Evolutionary conservation across 768 basidiomycete genomes (phyloP).

Genomic region (Russula griseocarnosa): DNA sequence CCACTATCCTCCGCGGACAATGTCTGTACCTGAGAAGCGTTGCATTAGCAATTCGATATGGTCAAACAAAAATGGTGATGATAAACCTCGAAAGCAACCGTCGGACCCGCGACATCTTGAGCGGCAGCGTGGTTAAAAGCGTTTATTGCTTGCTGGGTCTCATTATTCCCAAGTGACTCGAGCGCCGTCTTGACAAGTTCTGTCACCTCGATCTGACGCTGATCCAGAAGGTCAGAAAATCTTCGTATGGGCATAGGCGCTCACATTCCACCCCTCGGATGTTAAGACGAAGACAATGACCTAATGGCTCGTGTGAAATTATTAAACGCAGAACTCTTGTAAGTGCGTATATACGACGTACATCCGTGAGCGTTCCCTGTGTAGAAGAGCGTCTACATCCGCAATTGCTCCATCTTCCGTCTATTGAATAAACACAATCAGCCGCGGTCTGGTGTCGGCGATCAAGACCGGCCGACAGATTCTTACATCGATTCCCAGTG

Average conservation of each 20-base stretch:
- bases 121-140: constrained; percentile 6
- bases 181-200: constrained; percentile 12
- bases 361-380: constrained; percentile 10
- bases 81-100: constrained; percentile 10
- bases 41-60: not conserved
- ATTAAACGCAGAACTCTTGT: not conserved
- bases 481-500: constrained; percentile 24
- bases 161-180: constrained; percentile 4
- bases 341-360: not conserved
- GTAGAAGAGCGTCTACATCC: constrained; percentile 7
- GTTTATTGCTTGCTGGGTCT: constrained; percentile 4
- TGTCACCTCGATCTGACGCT: constrained; percentile 1
- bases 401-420: constrained; percentile 7
- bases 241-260: not conserved
- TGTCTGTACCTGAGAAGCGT: constrained; percentile 8
- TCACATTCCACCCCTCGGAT: constrained; percentile 17
- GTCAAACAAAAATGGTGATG: not conserved
- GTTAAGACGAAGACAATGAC: constrained; percentile 5
- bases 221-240: not conserved
- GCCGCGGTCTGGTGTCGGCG: not conserved
- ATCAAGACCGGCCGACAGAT: not conserved
- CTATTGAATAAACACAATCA: not conserved
- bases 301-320: not conserved
- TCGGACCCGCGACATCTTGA: not conserved
- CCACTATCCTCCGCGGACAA: constrained; percentile 17